Percentiles rank a stretch among this genome's conserved stretches.
These are phyloP conservation scores for Ustulina deusta DNA, from an alignment of 2,329 filamentous ascomycete species.

Conservation along the genomic window DNA sequence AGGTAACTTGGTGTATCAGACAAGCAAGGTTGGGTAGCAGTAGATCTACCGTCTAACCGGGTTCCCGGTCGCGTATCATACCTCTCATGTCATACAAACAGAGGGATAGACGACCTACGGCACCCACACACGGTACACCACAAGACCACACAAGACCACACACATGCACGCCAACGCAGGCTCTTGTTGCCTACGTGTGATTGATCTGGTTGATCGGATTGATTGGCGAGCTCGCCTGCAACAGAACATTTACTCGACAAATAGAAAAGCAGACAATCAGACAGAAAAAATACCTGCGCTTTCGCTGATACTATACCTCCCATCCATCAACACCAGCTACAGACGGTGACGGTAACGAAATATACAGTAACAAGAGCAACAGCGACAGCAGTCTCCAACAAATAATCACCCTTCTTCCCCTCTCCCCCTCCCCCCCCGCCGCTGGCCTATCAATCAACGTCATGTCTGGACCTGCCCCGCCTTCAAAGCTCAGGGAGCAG, in stretches of 20 bases:
- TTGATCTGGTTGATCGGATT: not conserved
- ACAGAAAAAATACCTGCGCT: not conserved
- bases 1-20: not conserved
- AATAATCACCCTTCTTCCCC: not conserved
- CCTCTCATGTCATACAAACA: slow-evolving; percentile 4
- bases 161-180: not conserved
- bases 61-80: slow-evolving; percentile 9
- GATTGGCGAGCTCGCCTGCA: not conserved
- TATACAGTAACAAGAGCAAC: not conserved
- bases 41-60: not conserved
- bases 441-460: slow-evolving; percentile 1
- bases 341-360: not conserved
- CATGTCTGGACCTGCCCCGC: slow-evolving; percentile 10
- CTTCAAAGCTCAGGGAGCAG: slow-evolving; percentile 7
- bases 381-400: not conserved
- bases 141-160: not conserved
- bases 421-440: not conserved
- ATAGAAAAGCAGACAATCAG: not conserved
- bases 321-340: not conserved
- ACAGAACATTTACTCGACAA: not conserved
- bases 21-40: not conserved
- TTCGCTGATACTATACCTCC: not conserved
- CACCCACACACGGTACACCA: not conserved
- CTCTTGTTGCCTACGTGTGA: not conserved
- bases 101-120: not conserved